Conservation (phyloP, 2,329 filamentous ascomycete genomes). For the Cercospora sp. region DNA sequence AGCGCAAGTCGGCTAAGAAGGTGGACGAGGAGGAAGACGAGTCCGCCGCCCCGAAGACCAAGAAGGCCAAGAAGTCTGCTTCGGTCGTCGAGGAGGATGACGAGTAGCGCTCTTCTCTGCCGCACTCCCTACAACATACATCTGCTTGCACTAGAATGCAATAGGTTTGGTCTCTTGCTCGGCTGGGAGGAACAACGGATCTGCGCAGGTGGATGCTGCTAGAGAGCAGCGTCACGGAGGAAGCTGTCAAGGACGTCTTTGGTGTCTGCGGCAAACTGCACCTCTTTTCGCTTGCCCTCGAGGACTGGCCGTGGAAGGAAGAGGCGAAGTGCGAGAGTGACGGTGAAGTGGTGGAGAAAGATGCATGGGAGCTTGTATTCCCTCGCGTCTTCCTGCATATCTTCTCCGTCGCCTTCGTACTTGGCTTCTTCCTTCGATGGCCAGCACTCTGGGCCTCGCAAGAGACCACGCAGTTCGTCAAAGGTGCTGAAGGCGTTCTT, state of each 20-base stretch:
- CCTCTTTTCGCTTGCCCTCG: background rate
- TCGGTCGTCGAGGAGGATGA: too few species aligned
- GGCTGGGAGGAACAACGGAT: too few species aligned
- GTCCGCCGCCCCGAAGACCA: background rate
- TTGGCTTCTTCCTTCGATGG: background rate
- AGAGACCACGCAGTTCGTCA: background rate
- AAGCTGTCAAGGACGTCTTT: background rate
- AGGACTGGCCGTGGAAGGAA: background rate
- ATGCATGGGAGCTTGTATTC: background rate
- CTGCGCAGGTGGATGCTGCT: too few species aligned
- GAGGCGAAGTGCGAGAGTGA: background rate
- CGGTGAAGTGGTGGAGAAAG: background rate
- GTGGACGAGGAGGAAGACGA: background rate
- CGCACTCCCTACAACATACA: too few species aligned
- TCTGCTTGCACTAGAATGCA: too few species aligned
- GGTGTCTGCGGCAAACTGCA: background rate
- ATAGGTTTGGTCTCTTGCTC: too few species aligned
- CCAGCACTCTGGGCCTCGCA: background rate
- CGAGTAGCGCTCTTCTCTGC: too few species aligned
- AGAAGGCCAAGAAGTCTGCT: background rate
- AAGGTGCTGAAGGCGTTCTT: background rate
- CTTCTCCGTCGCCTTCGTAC: background rate
- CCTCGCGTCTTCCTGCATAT: background rate
- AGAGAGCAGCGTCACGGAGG: background rate
- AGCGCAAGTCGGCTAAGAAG: background rate